phyloP scores from a whole-genome alignment of 2,329 filamentous ascomycete genomes.

The Zasmidium citrigriseum region DNA sequence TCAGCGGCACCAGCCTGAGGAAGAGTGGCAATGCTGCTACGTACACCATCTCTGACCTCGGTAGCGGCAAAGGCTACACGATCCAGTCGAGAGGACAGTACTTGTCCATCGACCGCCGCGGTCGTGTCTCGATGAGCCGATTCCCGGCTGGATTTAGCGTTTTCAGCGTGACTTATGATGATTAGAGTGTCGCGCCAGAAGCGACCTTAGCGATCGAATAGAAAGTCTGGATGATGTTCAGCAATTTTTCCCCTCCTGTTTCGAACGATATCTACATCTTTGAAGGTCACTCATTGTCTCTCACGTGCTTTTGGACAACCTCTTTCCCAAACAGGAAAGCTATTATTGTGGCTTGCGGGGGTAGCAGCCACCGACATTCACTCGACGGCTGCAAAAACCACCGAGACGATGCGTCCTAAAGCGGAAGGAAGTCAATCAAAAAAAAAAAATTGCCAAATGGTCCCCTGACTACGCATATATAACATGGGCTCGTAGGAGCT shows the following conservation, averaged over 20 bases:
- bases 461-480: too few relatives aligned
- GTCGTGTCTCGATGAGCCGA: conserved; percentile 8
- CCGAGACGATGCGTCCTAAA: neutral
- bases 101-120: conserved; percentile 24
- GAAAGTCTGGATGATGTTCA: too few relatives aligned
- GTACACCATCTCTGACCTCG: conserved; percentile 38
- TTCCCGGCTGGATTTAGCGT: conserved; percentile 28
- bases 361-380: neutral
- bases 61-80: conserved; percentile 38
- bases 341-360: neutral
- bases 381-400: neutral
- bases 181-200: conserved; percentile 2
- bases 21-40: conserved; percentile 23
- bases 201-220: too few relatives aligned
- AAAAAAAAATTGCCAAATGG: too few relatives aligned
- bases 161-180: conserved; percentile 38
- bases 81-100: conserved; percentile 29
- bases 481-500: too few relatives aligned
- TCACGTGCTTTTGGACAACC: neutral
- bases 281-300: neutral
- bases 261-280: too few relatives aligned
- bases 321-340: neutral
- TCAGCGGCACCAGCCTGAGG: conserved; percentile 3
- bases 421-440: neutral
- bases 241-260: too few relatives aligned